phyloP scores from a whole-genome alignment of 2,329 filamentous ascomycete genomes.

The Colletotrichum magnum region DNA sequence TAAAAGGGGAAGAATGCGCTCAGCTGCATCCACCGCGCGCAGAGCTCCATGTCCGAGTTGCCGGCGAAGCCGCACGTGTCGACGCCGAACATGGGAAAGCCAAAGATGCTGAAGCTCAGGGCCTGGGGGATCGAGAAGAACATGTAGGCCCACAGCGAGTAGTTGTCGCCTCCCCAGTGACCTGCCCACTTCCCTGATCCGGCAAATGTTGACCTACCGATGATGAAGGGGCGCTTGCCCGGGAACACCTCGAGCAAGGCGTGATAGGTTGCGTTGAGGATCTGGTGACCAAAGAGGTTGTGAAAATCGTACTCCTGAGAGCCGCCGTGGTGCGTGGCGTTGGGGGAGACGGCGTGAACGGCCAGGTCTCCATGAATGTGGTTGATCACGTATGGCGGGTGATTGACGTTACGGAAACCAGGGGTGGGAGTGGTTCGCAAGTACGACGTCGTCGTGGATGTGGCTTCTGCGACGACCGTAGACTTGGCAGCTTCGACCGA shows the following conservation, averaged over 20 bases:
- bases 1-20: conserved; percentile 85
- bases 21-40: conserved; percentile 81
- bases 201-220: conserved; percentile 85
- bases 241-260: conserved; percentile 76
- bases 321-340: conserved; percentile 83
- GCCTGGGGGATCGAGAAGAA: conserved; percentile 84
- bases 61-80: conserved; percentile 80
- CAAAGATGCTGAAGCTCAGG: conserved; percentile 78
- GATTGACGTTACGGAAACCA: conserved; percentile 76
- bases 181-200: conserved; percentile 82
- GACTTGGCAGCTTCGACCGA: conserved; percentile 48
- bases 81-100: conserved; percentile 82
- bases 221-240: conserved; percentile 83
- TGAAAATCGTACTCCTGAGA: conserved; percentile 86
- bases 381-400: conserved; percentile 83
- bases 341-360: conserved; percentile 80
- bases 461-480: conserved; percentile 45
- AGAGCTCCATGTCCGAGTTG: conserved; percentile 78
- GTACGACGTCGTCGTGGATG: conserved; percentile 52
- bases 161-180: conserved; percentile 87
- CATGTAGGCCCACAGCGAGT: conserved; percentile 80
- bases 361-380: conserved; percentile 80
- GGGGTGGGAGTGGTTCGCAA: conserved; percentile 69
- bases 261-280: conserved; percentile 82
- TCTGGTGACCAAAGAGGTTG: conserved; percentile 82